Evolutionary conservation across 2,329 filamentous ascomycete genomes (phyloP).

Genomic region (Didymella exigua): DNA sequence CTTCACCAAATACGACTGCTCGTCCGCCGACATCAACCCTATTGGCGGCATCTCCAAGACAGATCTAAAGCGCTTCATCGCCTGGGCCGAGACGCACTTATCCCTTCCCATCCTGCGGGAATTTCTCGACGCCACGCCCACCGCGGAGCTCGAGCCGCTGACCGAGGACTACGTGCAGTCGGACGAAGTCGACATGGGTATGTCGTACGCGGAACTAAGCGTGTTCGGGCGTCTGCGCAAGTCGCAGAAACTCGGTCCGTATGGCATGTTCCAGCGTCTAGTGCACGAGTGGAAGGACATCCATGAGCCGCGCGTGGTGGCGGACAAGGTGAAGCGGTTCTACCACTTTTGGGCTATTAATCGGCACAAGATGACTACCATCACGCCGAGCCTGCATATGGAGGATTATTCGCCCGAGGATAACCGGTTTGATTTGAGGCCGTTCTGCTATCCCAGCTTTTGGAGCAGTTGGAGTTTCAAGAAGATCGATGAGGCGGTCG

Average conservation of each 20-base stretch:
- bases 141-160: conserved; percentile 65
- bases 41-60: conserved; percentile 68
- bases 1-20: conserved; percentile 74
- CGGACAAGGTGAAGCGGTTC: conserved; percentile 54
- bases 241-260: conserved; percentile 54
- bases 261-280: conserved; percentile 60
- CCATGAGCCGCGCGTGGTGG: conserved; percentile 51
- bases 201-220: conserved; percentile 58
- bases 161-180: conserved; percentile 65
- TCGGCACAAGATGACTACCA: conserved; percentile 33
- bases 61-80: conserved; percentile 74
- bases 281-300: conserved; percentile 57
- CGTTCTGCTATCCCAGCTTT: conserved; percentile 52
- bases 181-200: conserved; percentile 61
- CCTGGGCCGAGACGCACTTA: conserved; percentile 61
- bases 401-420: conserved; percentile 61
- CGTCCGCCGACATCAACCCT: conserved; percentile 58
- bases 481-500: conserved; percentile 46
- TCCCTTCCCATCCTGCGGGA: conserved; percentile 67
- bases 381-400: conserved; percentile 43
- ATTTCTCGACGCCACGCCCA: conserved; percentile 62
- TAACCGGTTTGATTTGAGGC: conserved; percentile 60
- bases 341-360: conserved; percentile 48
- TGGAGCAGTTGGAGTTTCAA: conserved; percentile 46
- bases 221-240: conserved; percentile 62